These are phyloP conservation scores for Yarrowia sp. DNA, from an alignment of 805 yeast genomes.

Conservation along the genomic window DNA sequence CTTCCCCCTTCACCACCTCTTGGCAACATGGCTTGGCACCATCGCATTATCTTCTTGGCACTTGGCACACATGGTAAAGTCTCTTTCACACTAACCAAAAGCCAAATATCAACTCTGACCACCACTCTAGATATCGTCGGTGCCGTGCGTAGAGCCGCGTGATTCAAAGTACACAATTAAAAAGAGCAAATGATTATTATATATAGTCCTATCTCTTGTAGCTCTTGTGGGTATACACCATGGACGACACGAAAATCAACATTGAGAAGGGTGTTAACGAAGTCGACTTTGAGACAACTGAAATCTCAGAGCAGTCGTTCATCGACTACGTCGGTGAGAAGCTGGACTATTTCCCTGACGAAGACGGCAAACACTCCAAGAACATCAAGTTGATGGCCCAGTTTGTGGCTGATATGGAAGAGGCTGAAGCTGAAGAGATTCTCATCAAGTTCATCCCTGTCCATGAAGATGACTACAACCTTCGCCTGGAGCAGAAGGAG, in stretches of 20 bases:
- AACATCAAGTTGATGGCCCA: slow-evolving; percentile 4
- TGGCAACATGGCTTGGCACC: too few species aligned
- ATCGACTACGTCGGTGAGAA: slow-evolving; percentile 6
- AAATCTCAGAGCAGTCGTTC: neutral
- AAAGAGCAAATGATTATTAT: too few species aligned
- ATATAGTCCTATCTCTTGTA: too few species aligned
- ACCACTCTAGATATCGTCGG: neutral
- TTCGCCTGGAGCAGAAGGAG: neutral
- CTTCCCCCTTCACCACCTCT: too few species aligned
- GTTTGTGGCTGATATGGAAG: neutral
- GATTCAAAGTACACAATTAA: neutral
- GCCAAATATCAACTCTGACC: neutral
- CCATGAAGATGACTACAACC: slow-evolving; percentile 16
- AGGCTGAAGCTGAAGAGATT: neutral
- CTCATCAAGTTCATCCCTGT: neutral
- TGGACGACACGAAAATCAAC: neutral
- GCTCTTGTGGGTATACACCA: too few species aligned
- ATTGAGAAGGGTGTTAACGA: neutral
- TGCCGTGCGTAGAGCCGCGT: neutral
- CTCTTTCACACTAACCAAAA: neutral
- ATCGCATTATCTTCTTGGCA: neutral
- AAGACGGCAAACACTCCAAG: neutral
- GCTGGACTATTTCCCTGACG: neutral
- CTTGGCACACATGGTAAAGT: neutral
- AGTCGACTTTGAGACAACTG: neutral